These are phyloP conservation scores for Podospora pseudocomata DNA, from an alignment of 495 filamentous ascomycete genomes.

Conservation along the genomic window DNA sequence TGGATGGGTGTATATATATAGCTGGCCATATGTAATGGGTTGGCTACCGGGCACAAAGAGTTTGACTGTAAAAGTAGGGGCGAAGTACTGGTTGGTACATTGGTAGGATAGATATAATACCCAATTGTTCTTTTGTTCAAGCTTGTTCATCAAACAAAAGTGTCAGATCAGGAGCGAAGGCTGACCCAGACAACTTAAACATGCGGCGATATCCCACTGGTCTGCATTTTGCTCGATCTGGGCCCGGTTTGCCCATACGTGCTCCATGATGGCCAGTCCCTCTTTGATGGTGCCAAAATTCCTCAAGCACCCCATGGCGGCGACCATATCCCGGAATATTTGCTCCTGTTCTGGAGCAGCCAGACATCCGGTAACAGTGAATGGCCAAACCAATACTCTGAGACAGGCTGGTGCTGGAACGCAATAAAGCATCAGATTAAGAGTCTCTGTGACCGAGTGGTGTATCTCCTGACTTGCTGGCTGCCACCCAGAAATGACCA, in stretches of 20 bases:
- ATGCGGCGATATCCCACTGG: conserved; percentile 39
- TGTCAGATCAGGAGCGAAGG: conserved; percentile 39
- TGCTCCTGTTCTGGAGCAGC: conserved; percentile 42
- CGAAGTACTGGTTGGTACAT: not conserved
- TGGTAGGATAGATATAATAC: not conserved
- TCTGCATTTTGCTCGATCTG: conserved; percentile 29
- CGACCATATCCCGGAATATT: conserved; percentile 39
- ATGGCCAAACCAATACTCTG: conserved; percentile 48
- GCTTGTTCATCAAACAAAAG: not conserved
- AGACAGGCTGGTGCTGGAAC: conserved; percentile 31
- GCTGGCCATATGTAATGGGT: not conserved
- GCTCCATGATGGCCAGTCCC: conserved; percentile 49
- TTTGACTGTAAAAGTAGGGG: not conserved
- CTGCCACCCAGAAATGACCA: conserved; percentile 55
- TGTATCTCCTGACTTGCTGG: conserved; percentile 40
- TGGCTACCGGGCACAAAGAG: not conserved
- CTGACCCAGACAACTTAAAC: conserved; percentile 37
- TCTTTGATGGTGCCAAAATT: conserved; percentile 46
- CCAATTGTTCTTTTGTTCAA: not conserved
- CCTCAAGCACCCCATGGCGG: conserved; percentile 36
- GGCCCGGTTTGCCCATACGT: conserved; percentile 44
- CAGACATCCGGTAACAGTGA: conserved; percentile 52
- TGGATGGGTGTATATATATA: not conserved
- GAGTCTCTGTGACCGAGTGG: conserved; percentile 32
- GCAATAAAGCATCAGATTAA: conserved; percentile 30